These are phyloP conservation scores for Lasiosphaeria miniovina DNA, from an alignment of 495 filamentous ascomycete species.

Conservation along the genomic window DNA sequence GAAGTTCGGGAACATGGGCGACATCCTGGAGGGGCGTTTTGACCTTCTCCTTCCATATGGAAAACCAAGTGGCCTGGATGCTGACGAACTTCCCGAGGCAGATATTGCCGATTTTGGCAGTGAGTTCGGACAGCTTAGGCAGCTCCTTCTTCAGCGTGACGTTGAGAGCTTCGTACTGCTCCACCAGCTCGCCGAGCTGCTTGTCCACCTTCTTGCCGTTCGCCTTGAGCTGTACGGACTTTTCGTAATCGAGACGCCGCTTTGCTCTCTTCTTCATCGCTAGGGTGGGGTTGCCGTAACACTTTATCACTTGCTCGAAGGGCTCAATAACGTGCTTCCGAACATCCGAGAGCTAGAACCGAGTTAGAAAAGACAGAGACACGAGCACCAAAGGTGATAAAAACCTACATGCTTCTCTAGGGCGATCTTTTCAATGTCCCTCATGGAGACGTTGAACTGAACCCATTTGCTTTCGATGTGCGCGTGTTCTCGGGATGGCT, in stretches of 20 bases:
- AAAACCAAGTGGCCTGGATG: constrained; percentile 76
- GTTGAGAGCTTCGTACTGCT: constrained; percentile 85
- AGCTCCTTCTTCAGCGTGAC: constrained; percentile 90
- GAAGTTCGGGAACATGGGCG: constrained; percentile 58
- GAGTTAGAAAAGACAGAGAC: constrained; percentile 10
- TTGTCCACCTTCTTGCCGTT: constrained; percentile 72
- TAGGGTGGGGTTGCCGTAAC: constrained; percentile 75
- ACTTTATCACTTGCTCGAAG: constrained; percentile 73
- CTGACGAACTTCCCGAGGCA: constrained; percentile 77
- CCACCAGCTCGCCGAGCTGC: constrained; percentile 74
- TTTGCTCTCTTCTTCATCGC: constrained; percentile 92
- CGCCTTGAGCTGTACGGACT: constrained; percentile 58
- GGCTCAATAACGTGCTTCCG: constrained; percentile 82
- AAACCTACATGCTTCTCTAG: constrained; percentile 81
- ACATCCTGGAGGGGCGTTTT: constrained; percentile 65
- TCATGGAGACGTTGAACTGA: constrained; percentile 73
- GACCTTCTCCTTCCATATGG: constrained; percentile 76
- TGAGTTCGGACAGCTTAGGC: constrained; percentile 76
- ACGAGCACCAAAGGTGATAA: not conserved
- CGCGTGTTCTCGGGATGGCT: constrained; percentile 57
- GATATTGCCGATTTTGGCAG: constrained; percentile 73
- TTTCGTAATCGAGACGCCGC: constrained; percentile 81
- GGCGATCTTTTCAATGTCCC: constrained; percentile 72
- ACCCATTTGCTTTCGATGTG: constrained; percentile 92
- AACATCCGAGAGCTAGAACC: constrained; percentile 63